Evolutionary conservation across 208 protist species (phyloP).

Genomic region (Trypanosoma rangeli): DNA sequence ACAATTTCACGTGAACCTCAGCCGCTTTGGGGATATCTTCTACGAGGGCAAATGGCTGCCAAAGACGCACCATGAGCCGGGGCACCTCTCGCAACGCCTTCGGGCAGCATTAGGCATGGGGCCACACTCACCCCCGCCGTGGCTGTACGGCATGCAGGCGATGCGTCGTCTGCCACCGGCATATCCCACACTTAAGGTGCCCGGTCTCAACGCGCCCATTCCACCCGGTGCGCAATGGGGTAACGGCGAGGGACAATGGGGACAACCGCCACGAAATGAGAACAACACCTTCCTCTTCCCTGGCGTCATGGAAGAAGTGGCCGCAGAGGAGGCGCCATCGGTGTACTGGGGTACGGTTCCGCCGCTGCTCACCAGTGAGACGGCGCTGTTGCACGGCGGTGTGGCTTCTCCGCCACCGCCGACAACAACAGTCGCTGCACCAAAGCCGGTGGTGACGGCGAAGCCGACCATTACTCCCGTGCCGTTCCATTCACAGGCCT

Average conservation of each 20-base stretch:
- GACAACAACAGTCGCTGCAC: slow-evolving; percentile 13
- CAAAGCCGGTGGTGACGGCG: slow-evolving; percentile 11
- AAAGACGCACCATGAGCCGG: slow-evolving; percentile 70
- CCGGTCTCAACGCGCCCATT: slow-evolving; percentile 98
- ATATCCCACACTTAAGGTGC: slow-evolving; percentile 97
- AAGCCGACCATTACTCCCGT: slow-evolving; percentile 51
- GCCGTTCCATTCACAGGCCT: slow-evolving; percentile 72
- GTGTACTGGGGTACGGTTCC: slow-evolving; percentile 56
- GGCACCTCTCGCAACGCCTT: slow-evolving; percentile 91
- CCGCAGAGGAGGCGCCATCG: slow-evolving; percentile 27
- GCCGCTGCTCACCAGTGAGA: slow-evolving; percentile 14
- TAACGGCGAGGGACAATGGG: slow-evolving; percentile 96
- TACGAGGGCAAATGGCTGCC: slow-evolving; percentile 97
- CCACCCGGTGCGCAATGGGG: slow-evolving; percentile 96
- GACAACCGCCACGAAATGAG: slow-evolving; percentile 92
- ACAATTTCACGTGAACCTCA: slow-evolving; percentile 85
- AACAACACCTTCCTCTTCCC: slow-evolving; percentile 84
- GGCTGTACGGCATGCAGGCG: slow-evolving; percentile 99
- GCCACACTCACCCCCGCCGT: slow-evolving; percentile 94
- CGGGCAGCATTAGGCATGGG: slow-evolving; percentile 97
- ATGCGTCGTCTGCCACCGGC: slow-evolving; percentile 98
- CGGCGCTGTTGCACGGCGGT: background rate
- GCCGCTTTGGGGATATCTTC: slow-evolving; percentile 95
- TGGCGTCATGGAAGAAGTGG: slow-evolving; percentile 79
- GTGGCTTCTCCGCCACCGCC: background rate